Evolutionary conservation across 2,329 filamentous ascomycete genomes (phyloP).

Genomic region (Monilinia laxa): DNA sequence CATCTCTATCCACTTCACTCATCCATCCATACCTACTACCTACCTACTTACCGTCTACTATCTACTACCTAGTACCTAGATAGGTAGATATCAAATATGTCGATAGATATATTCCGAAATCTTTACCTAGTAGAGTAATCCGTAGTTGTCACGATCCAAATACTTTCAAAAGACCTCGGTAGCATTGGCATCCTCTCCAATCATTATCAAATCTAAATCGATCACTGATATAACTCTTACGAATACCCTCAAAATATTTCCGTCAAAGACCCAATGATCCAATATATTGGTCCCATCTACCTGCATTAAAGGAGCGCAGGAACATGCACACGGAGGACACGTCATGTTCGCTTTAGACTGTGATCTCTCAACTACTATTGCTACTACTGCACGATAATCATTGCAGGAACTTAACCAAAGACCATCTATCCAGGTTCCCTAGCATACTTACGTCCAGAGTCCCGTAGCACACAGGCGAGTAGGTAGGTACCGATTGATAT

Average conservation of each 20-base stretch:
- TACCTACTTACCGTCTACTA: no score
- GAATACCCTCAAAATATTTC: neutral
- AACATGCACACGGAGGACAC: neutral
- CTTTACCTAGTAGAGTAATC: no score
- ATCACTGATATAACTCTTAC: neutral
- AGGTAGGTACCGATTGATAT: neutral
- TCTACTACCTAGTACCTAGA: no score
- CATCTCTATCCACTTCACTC: neutral
- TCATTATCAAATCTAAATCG: neutral
- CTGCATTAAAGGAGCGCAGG: neutral
- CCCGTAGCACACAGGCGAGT: no score
- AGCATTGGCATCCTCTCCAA: neutral
- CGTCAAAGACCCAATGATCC: neutral
- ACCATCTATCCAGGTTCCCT: neutral
- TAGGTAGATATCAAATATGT: no score
- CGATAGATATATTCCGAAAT: neutral
- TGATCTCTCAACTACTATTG: neutral
- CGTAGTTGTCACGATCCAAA: no score
- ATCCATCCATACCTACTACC: no score
- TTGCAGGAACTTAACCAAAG: constrained; percentile 12
- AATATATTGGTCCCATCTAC: neutral
- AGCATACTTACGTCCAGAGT: neutral
- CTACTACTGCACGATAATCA: constrained; percentile 16
- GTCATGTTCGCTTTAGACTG: constrained; percentile 6
- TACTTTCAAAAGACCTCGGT: neutral